phyloP scores from a whole-genome alignment of 495 filamentous ascomycete species.

The Lophiostoma macrostomum region DNA sequence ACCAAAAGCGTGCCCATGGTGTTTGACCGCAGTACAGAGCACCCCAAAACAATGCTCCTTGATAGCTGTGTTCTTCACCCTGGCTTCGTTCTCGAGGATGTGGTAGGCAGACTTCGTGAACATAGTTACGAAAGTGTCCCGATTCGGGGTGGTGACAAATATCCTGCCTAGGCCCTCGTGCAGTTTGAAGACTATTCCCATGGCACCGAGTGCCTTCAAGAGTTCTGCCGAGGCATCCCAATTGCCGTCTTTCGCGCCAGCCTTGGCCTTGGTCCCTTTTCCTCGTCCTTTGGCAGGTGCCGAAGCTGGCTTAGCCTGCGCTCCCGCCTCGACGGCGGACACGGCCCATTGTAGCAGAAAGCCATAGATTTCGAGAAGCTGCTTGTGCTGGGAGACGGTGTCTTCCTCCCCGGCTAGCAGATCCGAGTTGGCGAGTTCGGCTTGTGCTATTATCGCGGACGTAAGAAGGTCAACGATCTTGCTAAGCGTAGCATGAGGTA shows the following conservation, averaged over 20 bases:
- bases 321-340: constrained; percentile 86
- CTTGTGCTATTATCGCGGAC: constrained; percentile 89
- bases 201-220: constrained; percentile 81
- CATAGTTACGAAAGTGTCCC: constrained; percentile 88
- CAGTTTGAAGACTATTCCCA: constrained; percentile 93
- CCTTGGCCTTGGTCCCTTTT: constrained; percentile 73
- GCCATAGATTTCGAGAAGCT: constrained; percentile 87
- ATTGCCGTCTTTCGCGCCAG: constrained; percentile 57
- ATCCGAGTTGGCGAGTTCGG: constrained; percentile 80
- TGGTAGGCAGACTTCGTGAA: constrained; percentile 94
- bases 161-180: constrained; percentile 89
- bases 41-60: constrained; percentile 98
- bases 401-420: constrained; percentile 91
- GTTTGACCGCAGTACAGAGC: constrained; percentile 93
- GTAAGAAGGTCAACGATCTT: constrained; percentile 92
- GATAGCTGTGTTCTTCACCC: constrained; percentile 85
- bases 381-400: constrained; percentile 77
- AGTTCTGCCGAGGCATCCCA: constrained; percentile 91
- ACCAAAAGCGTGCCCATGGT: constrained; percentile 97
- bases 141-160: constrained; percentile 93
- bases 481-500: constrained; percentile 77
- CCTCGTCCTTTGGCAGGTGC: constrained; percentile 61
- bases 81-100: constrained; percentile 87
- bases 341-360: constrained; percentile 95
- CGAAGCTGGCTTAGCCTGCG: constrained; percentile 78